Evolutionary conservation across 1,284 basidiomycete species (phyloP), one percentile per base, ranked within the genome.

Genomic region (Ceratobasidium sp.): DNA sequence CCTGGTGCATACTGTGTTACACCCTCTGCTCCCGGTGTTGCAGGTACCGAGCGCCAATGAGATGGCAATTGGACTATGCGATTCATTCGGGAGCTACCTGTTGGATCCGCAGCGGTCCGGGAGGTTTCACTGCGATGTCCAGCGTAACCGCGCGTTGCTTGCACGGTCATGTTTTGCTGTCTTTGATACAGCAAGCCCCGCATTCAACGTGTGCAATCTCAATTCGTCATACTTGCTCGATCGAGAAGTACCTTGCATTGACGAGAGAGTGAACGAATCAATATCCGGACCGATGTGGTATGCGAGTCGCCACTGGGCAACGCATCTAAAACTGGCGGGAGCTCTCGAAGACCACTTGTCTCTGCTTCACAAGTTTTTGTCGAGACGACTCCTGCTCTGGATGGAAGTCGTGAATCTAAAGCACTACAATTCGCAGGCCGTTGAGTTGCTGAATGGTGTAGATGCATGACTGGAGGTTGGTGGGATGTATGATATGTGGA

Each of bases 121-220:
- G 3, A 38, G 10, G 6, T 59, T 44, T 44, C 33, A 38, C 27
- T 57, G 54, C 18, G 46, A 50, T 46, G 4, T 10, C 1, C 6
- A 7, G 14, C 7, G 5, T 1, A 23, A 50, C 44, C 48, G 44
- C 23, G 38, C 38, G 14, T 23, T 44, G 30, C 46, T 74, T 5
- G 59, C 59, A 14, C n/a, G 35, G 20, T 35, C 16, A 18, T 74
- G 70, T n/a, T 74, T 74, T 18, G 33, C 23, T 18, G 16, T 50
- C 0, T 46, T 74, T 35, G 48, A 52, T 10, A 18, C 12, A 6
- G 57, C 41, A 14, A 52, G 35, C 3, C 46, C 57, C 0, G 35
- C 38, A 27, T 74, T 74, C 59, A 74, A 74, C 59, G 62, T 74
- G 7, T 74, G 70, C 50, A 44, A 30, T n/a, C 59, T 73, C n/a